Evolutionary conservation across 202 grass and related monocot species (phyloP).

Genomic region (Panicum virgatum): DNA sequence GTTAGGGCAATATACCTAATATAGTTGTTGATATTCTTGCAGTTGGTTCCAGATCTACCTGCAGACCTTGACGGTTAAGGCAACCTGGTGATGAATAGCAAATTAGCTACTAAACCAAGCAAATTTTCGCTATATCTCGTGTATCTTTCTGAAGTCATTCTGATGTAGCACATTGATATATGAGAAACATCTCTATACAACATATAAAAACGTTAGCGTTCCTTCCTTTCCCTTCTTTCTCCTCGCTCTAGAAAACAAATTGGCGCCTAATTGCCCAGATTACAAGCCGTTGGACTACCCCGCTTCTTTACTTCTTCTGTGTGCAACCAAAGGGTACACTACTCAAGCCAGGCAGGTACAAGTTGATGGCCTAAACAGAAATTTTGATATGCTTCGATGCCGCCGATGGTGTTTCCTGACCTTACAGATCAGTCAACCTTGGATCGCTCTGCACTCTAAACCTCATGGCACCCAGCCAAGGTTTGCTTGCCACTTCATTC

Average conservation of each 20-base stretch:
- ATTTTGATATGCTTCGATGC: background rate
- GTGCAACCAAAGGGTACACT: constrained; percentile 38
- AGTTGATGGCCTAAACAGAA: constrained; percentile 22
- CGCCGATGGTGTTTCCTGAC: background rate
- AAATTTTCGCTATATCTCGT: constrained; percentile 13
- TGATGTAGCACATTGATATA: constrained; percentile 48
- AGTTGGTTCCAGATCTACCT: background rate
- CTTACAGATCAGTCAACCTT: constrained; percentile 5
- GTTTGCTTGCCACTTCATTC: constrained; percentile 27
- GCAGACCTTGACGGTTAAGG: background rate
- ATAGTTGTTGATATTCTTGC: background rate
- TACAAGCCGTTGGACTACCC: constrained; percentile 46
- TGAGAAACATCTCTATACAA: constrained; percentile 61
- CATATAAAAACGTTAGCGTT: constrained; percentile 38
- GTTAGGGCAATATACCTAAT: background rate
- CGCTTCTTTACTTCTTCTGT: background rate
- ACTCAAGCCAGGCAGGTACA: constrained; percentile 34
- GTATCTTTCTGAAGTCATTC: constrained; percentile 31
- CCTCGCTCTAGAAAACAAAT: constrained; percentile 51
- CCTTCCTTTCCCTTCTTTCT: constrained; percentile 51
- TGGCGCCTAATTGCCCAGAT: constrained; percentile 46
- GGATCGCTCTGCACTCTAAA: constrained; percentile 7
- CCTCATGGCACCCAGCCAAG: background rate
- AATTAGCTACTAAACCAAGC: background rate
- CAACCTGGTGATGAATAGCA: background rate